Evolutionary conservation across 371 early-diverging fungal genomes (phyloP), one percentile per base, ranked within the genome.

Genomic region (Mortierella sp.): DNA sequence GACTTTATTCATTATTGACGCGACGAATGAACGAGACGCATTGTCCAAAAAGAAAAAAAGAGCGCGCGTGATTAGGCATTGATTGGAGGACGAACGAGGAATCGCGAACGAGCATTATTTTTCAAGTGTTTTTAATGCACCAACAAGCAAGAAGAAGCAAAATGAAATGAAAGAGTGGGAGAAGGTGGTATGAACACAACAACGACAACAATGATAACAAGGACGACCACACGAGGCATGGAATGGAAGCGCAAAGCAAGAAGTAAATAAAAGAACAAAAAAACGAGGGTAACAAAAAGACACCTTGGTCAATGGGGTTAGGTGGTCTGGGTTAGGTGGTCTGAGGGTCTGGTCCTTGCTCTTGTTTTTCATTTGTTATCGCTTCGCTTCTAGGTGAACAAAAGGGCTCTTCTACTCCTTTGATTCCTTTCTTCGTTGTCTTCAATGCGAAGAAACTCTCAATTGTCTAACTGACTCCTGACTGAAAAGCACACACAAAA

Each of bases 341-440:
- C 68, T 65, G 68, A 65, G 68, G 38, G 68, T 65, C 68, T 65
- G 68, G 68, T 38, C 68, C 68, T 24, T 34, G 38, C 38, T 21
- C 9, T 38, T 3, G 42, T 38, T 38, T 38, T 42, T 24, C 16
- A 7, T 63, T 63, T 63, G 28, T 65, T 65, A 8, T 38, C 34
- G 16, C 2, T 10, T 38, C 21, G 8, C 21, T 24, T 9, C 24
- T 42, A 10, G 65, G 7, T 65, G 65, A 63, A 55, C 19, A 63
- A 31, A 16, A 34, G 19, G 16, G 14, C 2, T 26, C 50, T 48
- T 48, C 16, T 16, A 4, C 16, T 48, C 50, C 16, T 48, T n/a
- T n/a, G 24, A 16, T 26, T 5, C 19, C 31, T 60, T 60, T 5
- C 60, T 19, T 60, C 16, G n/a, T n/a, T n/a, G n/a, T 0, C 6